Evolutionary conservation across 225 moss, liverwort and hornwort species (phyloP).

Genomic region (Marchantia paleacea): DNA sequence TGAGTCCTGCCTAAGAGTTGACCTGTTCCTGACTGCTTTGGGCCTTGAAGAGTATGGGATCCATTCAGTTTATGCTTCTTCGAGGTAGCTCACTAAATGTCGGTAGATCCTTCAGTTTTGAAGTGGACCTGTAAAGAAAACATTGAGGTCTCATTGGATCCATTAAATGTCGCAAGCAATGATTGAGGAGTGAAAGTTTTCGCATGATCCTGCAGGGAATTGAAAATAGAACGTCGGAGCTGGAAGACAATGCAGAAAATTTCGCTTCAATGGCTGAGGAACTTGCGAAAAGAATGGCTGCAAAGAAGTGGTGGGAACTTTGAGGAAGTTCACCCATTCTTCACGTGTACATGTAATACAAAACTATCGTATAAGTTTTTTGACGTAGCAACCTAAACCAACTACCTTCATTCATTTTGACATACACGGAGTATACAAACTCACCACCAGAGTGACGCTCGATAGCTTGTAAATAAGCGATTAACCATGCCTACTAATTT

Average conservation of each 20-base stretch:
- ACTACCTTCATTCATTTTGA: not conserved
- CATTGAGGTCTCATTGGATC: no score
- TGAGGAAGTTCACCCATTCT: constrained; percentile 9
- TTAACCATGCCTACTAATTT: no score
- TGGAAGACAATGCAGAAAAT: constrained; percentile 83
- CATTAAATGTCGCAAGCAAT: not conserved
- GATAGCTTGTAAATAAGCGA: not conserved
- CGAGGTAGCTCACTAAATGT: no score
- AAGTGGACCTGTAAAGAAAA: no score
- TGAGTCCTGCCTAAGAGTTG: no score
- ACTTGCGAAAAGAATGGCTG: constrained; percentile 77
- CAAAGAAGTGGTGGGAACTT: constrained; percentile 86
- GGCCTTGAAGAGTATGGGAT: no score
- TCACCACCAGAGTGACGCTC: not conserved
- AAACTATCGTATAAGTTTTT: not conserved
- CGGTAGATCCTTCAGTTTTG: no score
- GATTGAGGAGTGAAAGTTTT: not conserved
- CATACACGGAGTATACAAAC: not conserved
- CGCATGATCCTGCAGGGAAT: constrained; percentile 49
- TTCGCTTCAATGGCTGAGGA: constrained; percentile 92
- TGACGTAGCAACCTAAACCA: not conserved
- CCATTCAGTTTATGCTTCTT: no score
- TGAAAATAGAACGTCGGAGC: constrained; percentile 72
- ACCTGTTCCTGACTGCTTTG: no score
- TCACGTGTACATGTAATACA: not conserved